phyloP scores from a whole-genome alignment of 768 basidiomycete species.

The Amanita subjunquillea region DNA sequence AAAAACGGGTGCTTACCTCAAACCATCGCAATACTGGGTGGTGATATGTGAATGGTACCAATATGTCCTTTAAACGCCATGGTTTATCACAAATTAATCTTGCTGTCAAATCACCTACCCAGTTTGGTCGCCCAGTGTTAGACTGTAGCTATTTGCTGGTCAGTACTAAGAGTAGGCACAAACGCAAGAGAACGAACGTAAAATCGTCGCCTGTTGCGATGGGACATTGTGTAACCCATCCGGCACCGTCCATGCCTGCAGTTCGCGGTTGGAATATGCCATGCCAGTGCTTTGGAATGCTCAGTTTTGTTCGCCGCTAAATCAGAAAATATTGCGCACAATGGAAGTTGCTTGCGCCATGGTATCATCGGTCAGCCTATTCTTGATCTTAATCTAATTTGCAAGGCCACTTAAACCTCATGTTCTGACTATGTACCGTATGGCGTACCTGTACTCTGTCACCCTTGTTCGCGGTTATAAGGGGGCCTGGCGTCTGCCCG shows the following conservation, averaged over 20 bases:
- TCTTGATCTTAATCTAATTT: constrained; percentile 33
- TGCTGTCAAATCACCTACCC: background rate
- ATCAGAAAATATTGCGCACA: constrained; percentile 11
- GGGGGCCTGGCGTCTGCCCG: constrained; percentile 37
- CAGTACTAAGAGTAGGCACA: background rate
- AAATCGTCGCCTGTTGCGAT: constrained; percentile 31
- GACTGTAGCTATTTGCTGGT: constrained; percentile 15
- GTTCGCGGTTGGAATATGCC: constrained; percentile 33
- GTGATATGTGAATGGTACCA: constrained; percentile 27
- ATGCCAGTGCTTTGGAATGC: constrained; percentile 35
- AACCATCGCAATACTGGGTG: constrained; percentile 37
- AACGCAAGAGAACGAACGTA: constrained; percentile 13
- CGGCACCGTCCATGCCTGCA: constrained; percentile 35
- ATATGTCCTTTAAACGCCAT: constrained; percentile 21
- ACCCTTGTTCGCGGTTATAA: constrained; percentile 27
- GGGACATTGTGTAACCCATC: constrained; percentile 36
- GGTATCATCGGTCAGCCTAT: constrained; percentile 29
- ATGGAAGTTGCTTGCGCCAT: constrained; percentile 21
- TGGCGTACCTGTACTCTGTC: background rate
- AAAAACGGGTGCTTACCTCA: constrained; percentile 10
- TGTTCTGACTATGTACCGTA: background rate
- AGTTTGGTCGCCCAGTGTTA: constrained; percentile 12
- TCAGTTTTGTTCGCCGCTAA: background rate
- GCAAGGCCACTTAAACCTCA: constrained; percentile 17
- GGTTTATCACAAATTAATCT: background rate